These are phyloP conservation scores for Backusella luteola DNA, from an alignment of 192 early-diverging fungal species.

Conservation along the genomic window DNA sequence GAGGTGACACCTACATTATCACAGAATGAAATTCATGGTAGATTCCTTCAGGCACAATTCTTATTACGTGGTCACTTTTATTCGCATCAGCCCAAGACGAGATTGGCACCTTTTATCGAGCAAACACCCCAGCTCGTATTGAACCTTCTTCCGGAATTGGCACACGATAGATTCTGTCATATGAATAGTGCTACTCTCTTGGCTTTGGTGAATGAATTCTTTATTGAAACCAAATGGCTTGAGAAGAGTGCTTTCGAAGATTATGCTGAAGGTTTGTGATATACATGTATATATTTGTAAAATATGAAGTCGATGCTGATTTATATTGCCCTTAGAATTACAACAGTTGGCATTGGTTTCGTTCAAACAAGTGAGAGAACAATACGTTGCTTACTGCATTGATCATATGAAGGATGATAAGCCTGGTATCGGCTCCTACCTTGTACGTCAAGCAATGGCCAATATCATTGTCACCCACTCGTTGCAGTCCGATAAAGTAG, in stretches of 20 bases:
- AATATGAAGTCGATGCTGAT: not conserved
- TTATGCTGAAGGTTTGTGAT: conserved; percentile 31
- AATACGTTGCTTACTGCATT: not conserved
- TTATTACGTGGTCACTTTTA: conserved; percentile 65
- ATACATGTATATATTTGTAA: no score
- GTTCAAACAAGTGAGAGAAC: conserved; percentile 6
- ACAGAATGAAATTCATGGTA: conserved; percentile 78
- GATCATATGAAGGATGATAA: not conserved
- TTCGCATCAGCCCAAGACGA: conserved; percentile 37
- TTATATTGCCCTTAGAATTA: not conserved
- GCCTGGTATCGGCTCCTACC: conserved; percentile 34
- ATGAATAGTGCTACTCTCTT: conserved; percentile 51
- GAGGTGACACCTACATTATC: conserved; percentile 36
- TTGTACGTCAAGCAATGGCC: conserved; percentile 43
- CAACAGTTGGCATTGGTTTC: not conserved
- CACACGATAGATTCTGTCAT: conserved; percentile 38
- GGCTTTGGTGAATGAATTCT: conserved; percentile 50
- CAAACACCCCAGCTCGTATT: conserved; percentile 41
- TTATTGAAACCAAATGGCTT: conserved; percentile 42
- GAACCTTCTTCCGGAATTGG: conserved; percentile 35
- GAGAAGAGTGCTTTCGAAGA: conserved; percentile 1
- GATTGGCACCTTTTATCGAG: conserved; percentile 36
- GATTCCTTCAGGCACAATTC: conserved; percentile 68
- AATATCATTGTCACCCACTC: conserved; percentile 29
- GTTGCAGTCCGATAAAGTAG: conserved; percentile 13